Conservation (phyloP, 1,284 basidiomycete genomes). For the Ceratobasidium sp. region DNA sequence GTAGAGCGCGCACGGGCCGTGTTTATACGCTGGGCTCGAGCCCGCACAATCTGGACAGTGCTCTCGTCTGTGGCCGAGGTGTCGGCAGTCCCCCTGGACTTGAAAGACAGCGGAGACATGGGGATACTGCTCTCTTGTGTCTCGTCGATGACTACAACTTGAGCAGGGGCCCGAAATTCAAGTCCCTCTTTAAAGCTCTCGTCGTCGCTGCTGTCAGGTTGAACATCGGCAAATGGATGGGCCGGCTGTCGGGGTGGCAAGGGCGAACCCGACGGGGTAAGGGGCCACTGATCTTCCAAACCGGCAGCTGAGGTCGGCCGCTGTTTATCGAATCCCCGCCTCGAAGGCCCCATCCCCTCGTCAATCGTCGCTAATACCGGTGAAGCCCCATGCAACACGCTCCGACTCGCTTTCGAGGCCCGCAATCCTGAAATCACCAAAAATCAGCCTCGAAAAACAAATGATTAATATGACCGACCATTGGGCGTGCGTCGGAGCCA, state of each 20-base stretch:
- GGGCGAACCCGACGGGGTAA: no score
- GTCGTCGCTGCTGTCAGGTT: not conserved
- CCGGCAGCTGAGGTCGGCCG: no score
- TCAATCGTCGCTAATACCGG: constrained; percentile 14
- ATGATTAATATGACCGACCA: not conserved
- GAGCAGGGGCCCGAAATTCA: not conserved
- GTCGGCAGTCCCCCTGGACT: no score
- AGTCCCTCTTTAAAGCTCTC: not conserved
- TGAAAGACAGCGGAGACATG: constrained; percentile 7
- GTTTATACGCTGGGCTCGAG: constrained; percentile 11
- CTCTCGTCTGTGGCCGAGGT: not conserved
- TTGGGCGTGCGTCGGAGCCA: constrained; percentile 8
- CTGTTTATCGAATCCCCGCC: no score
- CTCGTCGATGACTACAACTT: no score
- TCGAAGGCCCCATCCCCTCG: not conserved
- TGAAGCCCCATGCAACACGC: not conserved
- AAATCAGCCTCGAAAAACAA: not conserved
- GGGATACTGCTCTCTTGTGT: no score
- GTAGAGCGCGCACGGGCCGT: constrained; percentile 22
- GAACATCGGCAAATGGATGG: not conserved
- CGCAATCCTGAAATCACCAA: not conserved
- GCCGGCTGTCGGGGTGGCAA: no score
- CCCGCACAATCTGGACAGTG: constrained; percentile 13
- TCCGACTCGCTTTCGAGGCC: constrained; percentile 26
- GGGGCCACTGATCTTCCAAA: no score